Evolutionary conservation across 352 stramenopile species (phyloP), one percentile per base, ranked within the genome.

Genomic region (Saprolegnia diclina): DNA sequence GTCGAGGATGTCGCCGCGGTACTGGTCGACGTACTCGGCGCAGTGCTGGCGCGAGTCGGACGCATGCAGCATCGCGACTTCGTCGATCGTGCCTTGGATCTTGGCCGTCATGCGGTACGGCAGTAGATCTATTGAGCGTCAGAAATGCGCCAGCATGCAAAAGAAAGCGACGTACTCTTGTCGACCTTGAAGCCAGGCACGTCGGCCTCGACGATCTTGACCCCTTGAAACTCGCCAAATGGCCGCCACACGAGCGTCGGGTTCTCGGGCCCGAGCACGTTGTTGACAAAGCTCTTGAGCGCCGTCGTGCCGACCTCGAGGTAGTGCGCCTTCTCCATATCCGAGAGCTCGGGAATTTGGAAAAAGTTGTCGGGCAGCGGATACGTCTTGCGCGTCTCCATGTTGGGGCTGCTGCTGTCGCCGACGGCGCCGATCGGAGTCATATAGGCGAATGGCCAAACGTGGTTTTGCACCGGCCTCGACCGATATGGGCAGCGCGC

Each of bases 1-100:
- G 35, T 67, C 61, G 14, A 67, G 61, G 11, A 67, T 13, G 16
- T 24, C 5, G 19, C n/a, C 22, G 21, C 19, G 7, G 45, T 57
- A 24, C 14, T 45, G 38, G 26, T n/a, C 40, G 26, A 67, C 38
- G 35, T 67, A 45, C 19, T 56, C 26, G 29, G 45, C 26, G 35
- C 61, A 67, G 7, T 56, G 26, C 35, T 67, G 26, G 6, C 61
- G 22, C 26, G 61, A 61, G 16, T 67, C 61, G 29, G 22, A 67
- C n/a, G 61, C 61, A 32, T 56, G 61, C 24, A 67, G 42, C 61
- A 67, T 67, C 13, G 61, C 35, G 22, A 67, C 61, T 59, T 67
- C 61, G 29, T 67, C 21, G 35, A 67, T 0, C 4, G 61, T 67
- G 37, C 61, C 61, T 37, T 59, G 61, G 22, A 67, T 67, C 13